Base-by-base conservation (phyloP, 352 stramenopile genomes). In the Phytophthora sp. region DNA sequence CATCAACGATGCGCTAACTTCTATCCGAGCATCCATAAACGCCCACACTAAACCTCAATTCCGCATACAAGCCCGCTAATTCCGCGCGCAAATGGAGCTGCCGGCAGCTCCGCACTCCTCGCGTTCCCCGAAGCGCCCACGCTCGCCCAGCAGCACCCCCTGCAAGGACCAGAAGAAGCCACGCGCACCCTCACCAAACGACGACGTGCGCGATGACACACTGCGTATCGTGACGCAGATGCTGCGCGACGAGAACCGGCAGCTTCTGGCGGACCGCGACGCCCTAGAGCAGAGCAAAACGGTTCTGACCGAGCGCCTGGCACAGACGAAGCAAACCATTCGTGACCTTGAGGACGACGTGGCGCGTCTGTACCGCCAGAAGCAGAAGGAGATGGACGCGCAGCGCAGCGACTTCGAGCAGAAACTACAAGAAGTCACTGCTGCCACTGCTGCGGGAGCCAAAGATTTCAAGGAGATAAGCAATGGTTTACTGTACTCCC, bases 331-430 rank as follows among this genome's bases (percentile, higher is more conserved):
- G 20, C 68, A 70, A 56, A 69, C 62, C 9, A 52, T 76, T 9
- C 57, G 66, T 3, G 63, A 72, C 42, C 36, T 85, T 1, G 73
- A 84, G 31, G 66, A 77, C n/a, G 76, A 87, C 35, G 31, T 84
- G 15, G 67, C 62, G 30, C 72, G 71, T 13, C 61, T 84, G 5
- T 80, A 84, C 35, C 60, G 61, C 7, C 53, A 71, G 27, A 74
- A 77, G 21, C 69, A 80, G 62, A 51, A 63, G 50, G 58, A 84
- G 12, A 57, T 66, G 29, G 71, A 77, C 29, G n/a, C 44, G 3
- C 61, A 60, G 38, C 53, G 69, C 1, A 6, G 16, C 4, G 54
- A 61, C 20, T 70, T 78, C 52, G 55, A 75, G 12, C 21, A 66
- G 16, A 58, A 81, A 33, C 39, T 60, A 2, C 44, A 69, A 36